Conservation (phyloP, 2,329 filamentous ascomycete species). For the Venturia asperata region DNA sequence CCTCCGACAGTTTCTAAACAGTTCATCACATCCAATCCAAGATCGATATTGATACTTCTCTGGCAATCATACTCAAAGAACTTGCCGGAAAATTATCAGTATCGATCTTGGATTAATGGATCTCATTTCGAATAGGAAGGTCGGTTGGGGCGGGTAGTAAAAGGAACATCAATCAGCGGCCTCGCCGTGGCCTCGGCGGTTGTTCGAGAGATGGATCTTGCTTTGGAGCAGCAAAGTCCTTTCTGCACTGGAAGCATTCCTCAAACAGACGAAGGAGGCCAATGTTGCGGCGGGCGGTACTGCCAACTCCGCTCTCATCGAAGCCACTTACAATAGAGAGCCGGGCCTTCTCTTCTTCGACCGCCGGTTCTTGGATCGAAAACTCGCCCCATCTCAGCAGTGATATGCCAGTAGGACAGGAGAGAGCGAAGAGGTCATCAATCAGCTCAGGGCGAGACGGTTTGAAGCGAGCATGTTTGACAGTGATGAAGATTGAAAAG, state of each 20-base stretch:
- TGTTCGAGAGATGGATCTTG: too few relatives aligned
- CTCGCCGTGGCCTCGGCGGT: too few relatives aligned
- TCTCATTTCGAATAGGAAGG: too few relatives aligned
- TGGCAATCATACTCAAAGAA: too few relatives aligned
- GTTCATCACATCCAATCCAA: too few relatives aligned
- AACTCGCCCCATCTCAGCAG: neutral
- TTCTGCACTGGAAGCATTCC: neutral
- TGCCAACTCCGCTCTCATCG: neutral
- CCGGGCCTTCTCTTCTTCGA: neutral
- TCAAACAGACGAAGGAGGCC: neutral
- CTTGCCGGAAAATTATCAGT: too few relatives aligned
- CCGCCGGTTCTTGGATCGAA: neutral
- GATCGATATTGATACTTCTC: too few relatives aligned
- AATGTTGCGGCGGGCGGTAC: neutral
- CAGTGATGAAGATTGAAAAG: neutral
- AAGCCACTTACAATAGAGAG: neutral
- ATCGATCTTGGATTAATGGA: too few relatives aligned
- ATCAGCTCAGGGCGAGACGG: neutral
- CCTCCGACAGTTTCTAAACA: too few relatives aligned
- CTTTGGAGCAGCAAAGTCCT: neutral
- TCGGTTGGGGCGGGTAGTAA: too few relatives aligned
- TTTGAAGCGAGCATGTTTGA: slow-evolving; percentile 14
- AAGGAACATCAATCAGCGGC: too few relatives aligned
- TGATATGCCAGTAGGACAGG: neutral
- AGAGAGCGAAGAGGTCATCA: neutral